Percentiles rank a stretch among this genome's conserved stretches.
Evolutionary conservation across 2,329 filamentous ascomycete genomes (phyloP).

Genomic region (Colletotrichum endophyticum): DNA sequence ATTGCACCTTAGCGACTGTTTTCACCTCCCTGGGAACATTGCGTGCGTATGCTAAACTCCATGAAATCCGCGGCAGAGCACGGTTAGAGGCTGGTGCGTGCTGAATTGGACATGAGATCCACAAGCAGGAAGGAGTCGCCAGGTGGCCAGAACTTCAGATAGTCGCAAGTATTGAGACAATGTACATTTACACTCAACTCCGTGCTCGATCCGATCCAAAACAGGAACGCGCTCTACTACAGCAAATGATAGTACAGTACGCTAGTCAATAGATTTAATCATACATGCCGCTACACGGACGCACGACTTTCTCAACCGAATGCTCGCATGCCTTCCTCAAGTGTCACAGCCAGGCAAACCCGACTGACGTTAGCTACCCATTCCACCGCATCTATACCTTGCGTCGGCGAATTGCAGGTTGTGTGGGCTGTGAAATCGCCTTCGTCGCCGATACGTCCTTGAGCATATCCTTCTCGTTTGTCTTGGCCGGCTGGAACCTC

Average conservation of each 20-base stretch:
- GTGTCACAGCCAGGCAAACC: neutral
- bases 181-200: neutral
- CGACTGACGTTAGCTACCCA: neutral
- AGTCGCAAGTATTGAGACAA: neutral
- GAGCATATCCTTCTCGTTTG: neutral
- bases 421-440: conserved; percentile 30
- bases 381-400: conserved; percentile 27
- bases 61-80: neutral
- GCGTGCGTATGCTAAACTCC: neutral
- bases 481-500: conserved; percentile 57
- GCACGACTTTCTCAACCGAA: neutral
- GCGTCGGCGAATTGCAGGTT: conserved; percentile 27
- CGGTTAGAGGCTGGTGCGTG: neutral
- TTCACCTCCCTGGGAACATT: neutral
- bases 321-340: neutral
- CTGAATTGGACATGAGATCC: neutral
- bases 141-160: neutral
- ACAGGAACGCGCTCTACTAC: neutral
- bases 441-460: conserved; percentile 32
- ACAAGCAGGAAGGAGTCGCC: neutral
- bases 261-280: neutral
- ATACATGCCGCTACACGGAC: neutral
- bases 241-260: neutral
- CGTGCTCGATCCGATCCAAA: neutral
- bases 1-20: neutral